Evolutionary conservation across 306 rosid species (phyloP), one percentile per base, ranked within the genome.

Genomic region (Trifolium dubium): DNA sequence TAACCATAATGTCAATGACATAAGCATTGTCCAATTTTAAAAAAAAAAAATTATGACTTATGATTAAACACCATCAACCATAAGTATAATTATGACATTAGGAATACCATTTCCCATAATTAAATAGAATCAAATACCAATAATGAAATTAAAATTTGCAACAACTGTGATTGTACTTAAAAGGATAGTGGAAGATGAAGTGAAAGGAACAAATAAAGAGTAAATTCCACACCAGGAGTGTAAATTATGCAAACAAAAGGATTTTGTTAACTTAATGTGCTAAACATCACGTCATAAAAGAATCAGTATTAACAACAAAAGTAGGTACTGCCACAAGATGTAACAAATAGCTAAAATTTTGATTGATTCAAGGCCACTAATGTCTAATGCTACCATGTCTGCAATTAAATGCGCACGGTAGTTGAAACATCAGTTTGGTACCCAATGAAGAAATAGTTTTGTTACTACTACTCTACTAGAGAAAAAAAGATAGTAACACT

Each of bases 91-190:
- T n/a, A n/a, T n/a, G n/a, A n/a, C n/a, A n/a, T n/a, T n/a, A n/a
- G n/a, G n/a, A n/a, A n/a, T n/a, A 50, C 28, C 28, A 50, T 4
- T 11, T 5, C 37, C 14, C 64, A 29, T 58, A 12, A 58, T 58
- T 58, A 29, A 29, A 58, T 58, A 58, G 18, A 29, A 58, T 58
- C 64, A 12, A 58, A 58, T 29, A 5, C n/a, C 63, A 56, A 56
- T 28, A 56, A 23, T 29, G 4, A 28, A 28, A 56, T 10, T 29
- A 10, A 10, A 28, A 56, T 4, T 4, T 28, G 63, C 63, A 56
- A 19, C 60, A 13, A 56, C 63, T 29, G 5, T 56, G 8, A 23
- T 56, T 28, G n/a, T 56, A 5, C 35, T 4, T 56, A 2, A 19
- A 56, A 56, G 14, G 35, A 56, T 8, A 15, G 11, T 51, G 10